Conservation (phyloP, 2,329 filamentous ascomycete species). For the Waltergamsia citrina region DNA sequence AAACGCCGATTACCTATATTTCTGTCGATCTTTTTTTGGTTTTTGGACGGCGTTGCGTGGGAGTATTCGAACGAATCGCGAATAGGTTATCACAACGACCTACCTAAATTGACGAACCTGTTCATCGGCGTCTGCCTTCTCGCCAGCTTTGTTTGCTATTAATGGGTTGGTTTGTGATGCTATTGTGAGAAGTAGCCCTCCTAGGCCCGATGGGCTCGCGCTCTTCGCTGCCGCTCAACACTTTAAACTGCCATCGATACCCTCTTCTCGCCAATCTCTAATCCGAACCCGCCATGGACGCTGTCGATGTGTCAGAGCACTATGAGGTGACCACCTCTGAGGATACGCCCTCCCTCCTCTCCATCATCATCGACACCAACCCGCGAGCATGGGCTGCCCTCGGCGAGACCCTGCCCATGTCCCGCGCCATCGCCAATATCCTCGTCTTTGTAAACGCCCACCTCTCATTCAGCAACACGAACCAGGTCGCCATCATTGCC, state of each 20-base stretch:
- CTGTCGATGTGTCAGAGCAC: slow-evolving; percentile 49
- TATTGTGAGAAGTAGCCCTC: too few relatives aligned
- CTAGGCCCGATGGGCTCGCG: not conserved
- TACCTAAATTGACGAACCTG: too few relatives aligned
- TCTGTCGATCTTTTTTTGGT: too few relatives aligned
- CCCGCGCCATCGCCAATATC: slow-evolving; percentile 75
- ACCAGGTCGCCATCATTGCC: slow-evolving; percentile 85
- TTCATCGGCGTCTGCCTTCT: too few relatives aligned
- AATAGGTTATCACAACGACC: too few relatives aligned
- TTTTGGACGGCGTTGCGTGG: not conserved
- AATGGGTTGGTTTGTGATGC: too few relatives aligned
- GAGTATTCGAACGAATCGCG: too few relatives aligned
- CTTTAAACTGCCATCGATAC: too few relatives aligned
- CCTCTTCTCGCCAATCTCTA: too few relatives aligned
- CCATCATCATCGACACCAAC: slow-evolving; percentile 92
- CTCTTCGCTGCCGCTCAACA: too few relatives aligned
- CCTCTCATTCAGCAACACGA: slow-evolving; percentile 85
- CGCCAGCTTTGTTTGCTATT: too few relatives aligned
- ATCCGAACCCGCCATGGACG: slow-evolving; percentile 36
- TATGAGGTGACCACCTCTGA: slow-evolving; percentile 45
- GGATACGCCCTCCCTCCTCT: slow-evolving; percentile 70
- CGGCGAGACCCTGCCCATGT: slow-evolving; percentile 64
- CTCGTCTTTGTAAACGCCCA: slow-evolving; percentile 97
- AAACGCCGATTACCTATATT: too few relatives aligned
- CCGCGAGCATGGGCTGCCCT: slow-evolving; percentile 87